Percentiles rank a stretch among this genome's conserved stretches.
These are phyloP conservation scores for Pelargonium hybrid DNA, from an alignment of 441 rosid genomes.

Conservation along the genomic window DNA sequence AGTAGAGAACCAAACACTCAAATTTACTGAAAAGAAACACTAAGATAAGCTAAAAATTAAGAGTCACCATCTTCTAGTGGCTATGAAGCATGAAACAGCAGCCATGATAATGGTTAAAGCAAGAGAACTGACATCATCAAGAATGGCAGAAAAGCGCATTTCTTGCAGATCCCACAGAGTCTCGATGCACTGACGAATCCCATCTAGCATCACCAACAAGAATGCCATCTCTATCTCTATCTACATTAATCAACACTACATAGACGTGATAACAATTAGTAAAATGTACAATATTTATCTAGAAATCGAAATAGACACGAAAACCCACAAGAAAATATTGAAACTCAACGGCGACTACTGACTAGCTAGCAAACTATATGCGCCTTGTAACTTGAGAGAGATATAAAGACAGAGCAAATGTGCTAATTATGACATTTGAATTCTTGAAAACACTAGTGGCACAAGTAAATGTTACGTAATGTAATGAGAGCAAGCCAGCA, in stretches of 20 bases:
- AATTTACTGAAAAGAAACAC: no score
- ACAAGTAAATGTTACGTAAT: not conserved
- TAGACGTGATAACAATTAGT: no score
- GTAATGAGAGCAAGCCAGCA: not conserved
- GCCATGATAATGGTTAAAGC: conserved; percentile 26
- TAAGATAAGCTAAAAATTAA: no score
- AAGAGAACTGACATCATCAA: conserved; percentile 31
- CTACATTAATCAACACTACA: not conserved
- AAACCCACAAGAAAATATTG: no score
- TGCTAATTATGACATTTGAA: no score
- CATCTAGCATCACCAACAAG: conserved; percentile 24
- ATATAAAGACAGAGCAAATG: no score
- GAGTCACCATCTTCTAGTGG: conserved; percentile 18
- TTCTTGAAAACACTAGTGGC: not conserved
- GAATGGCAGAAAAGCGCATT: conserved; percentile 31
- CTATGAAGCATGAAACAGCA: conserved; percentile 30
- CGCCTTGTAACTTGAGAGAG: no score
- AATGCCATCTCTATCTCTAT: conserved; percentile 21
- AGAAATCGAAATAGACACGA: no score
- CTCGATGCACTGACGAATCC: conserved; percentile 24
- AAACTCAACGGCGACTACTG: no score
- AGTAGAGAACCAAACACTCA: no score
- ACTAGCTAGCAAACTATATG: no score
- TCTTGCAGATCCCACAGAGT: conserved; percentile 50
- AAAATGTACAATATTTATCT: not conserved